Evolutionary conservation across 2,329 filamentous ascomycete genomes (phyloP).

Genomic region (Penicillium sp.): DNA sequence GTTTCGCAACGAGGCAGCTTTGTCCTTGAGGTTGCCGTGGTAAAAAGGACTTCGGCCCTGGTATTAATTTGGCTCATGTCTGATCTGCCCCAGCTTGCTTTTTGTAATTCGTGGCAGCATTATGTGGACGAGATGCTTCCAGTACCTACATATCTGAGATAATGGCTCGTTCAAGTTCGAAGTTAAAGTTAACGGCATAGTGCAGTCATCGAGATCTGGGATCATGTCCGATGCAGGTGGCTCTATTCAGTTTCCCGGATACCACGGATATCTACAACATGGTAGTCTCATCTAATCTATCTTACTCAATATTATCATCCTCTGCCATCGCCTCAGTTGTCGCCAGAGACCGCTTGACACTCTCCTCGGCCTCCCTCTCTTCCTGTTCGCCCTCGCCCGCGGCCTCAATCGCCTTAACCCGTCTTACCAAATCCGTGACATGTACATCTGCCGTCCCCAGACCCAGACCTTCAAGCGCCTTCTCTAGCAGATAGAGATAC

Average conservation of each 20-base stretch:
- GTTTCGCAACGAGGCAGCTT: not conserved
- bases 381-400: constrained; percentile 29
- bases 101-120: not conserved
- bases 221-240: not conserved
- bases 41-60: constrained; percentile 2
- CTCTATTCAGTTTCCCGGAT: not conserved
- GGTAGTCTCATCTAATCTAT: constrained; percentile 3
- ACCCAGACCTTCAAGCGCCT: constrained; percentile 69
- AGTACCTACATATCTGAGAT: constrained; percentile 3
- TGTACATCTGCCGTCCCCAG: constrained; percentile 78
- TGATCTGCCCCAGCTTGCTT: not conserved
- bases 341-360: constrained; percentile 28
- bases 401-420: constrained; percentile 65
- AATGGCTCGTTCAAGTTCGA: not conserved
- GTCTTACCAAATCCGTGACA: constrained; percentile 73
- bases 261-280: not conserved
- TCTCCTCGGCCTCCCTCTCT: constrained; percentile 31
- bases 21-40: not conserved
- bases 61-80: constrained; percentile 3
- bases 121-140: not conserved
- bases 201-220: not conserved
- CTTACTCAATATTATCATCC: constrained; percentile 19
- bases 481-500: constrained; percentile 79
- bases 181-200: not conserved
- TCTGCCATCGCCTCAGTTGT: constrained; percentile 11